Evolutionary conservation across 139 green algal genomes (phyloP).

Genomic region (Coelastrella sp.): DNA sequence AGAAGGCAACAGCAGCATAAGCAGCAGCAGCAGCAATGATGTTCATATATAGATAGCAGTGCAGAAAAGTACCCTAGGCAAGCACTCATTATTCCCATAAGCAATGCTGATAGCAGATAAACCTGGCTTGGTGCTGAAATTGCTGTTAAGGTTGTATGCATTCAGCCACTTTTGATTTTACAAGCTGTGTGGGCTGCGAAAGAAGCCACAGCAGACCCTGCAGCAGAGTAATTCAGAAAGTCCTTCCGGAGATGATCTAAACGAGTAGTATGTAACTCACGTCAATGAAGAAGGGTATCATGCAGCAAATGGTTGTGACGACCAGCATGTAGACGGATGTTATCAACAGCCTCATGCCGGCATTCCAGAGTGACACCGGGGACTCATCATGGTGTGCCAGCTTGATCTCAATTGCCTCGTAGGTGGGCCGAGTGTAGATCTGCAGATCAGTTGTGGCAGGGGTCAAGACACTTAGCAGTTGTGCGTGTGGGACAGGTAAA

Average conservation of each 20-base stretch:
- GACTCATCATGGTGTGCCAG: background rate
- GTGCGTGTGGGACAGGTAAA: background rate
- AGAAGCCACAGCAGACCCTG: background rate
- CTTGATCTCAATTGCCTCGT: constrained; percentile 24
- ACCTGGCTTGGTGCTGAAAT: too few relatives aligned
- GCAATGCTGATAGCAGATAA: background rate
- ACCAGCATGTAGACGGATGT: constrained; percentile 51
- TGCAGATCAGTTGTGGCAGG: constrained; percentile 11
- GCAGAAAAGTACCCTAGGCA: too few relatives aligned
- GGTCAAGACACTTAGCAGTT: background rate
- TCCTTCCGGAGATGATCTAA: background rate
- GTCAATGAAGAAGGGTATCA: constrained; percentile 33
- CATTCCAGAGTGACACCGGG: constrained; percentile 41
- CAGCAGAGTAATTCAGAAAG: background rate
- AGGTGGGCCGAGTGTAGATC: constrained; percentile 57
- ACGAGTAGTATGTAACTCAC: background rate
- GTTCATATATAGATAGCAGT: too few relatives aligned
- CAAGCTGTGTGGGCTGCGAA: background rate
- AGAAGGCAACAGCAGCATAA: background rate
- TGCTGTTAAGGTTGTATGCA: too few relatives aligned
- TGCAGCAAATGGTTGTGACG: constrained; percentile 46
- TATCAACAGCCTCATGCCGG: constrained; percentile 31
- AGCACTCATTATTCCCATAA: background rate
- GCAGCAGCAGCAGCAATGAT: background rate
- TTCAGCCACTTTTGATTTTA: too few relatives aligned